Evolutionary conservation across 1,284 basidiomycete species (phyloP).

Genomic region (Cryptococcus hybrid): DNA sequence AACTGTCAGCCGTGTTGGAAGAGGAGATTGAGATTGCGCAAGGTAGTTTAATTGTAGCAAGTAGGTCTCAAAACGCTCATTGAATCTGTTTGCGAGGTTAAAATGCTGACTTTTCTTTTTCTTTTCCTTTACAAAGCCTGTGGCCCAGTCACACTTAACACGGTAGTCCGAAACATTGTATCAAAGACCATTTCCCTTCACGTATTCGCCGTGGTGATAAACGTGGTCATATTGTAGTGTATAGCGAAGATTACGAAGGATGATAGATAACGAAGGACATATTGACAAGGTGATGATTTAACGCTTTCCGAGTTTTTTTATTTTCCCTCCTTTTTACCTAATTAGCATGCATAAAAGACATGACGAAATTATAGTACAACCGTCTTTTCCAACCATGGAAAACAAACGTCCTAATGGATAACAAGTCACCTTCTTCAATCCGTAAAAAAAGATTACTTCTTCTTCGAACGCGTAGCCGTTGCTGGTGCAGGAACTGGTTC

Average conservation of each 20-base stretch:
- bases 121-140: conserved; percentile 55
- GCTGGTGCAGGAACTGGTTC: conserved; percentile 28
- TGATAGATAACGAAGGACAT: conserved; percentile 22
- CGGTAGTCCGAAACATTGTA: conserved; percentile 66
- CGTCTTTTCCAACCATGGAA: too few species aligned
- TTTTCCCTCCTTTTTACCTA: not conserved
- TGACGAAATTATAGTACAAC: not conserved
- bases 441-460: conserved; percentile 5
- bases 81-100: not conserved
- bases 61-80: conserved; percentile 51
- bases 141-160: conserved; percentile 70
- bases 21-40: conserved; percentile 62
- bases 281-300: not conserved
- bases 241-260: conserved; percentile 66
- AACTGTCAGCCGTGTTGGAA: conserved; percentile 62
- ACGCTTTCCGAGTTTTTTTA: not conserved
- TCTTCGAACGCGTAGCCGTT: conserved; percentile 11
- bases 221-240: conserved; percentile 61
- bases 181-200: conserved; percentile 62
- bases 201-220: conserved; percentile 62
- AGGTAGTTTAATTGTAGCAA: conserved; percentile 66
- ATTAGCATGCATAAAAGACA: not conserved
- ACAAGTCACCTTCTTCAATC: not conserved
- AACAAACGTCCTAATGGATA: not conserved
- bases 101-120: not conserved